phyloP scores from a whole-genome alignment of 768 basidiomycete genomes.

The Boletus pseudopeckii region DNA sequence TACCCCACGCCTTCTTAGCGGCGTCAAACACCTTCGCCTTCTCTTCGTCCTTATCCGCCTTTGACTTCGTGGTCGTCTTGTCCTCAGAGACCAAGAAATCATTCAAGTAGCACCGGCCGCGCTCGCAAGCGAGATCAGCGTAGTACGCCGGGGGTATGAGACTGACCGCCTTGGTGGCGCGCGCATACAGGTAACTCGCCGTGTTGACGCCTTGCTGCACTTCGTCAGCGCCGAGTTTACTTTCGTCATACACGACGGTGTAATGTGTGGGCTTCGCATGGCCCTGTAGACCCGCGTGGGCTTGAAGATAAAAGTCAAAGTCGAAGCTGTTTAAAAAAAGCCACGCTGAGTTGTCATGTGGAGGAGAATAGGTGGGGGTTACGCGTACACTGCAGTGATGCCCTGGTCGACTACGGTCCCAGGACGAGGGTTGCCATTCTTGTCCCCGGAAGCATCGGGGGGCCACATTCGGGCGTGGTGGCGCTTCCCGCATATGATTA shows the following conservation, averaged over 20 bases:
- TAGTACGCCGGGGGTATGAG: slow-evolving; percentile 79
- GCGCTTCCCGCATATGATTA: slow-evolving; percentile 80
- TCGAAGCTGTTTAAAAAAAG: slow-evolving; percentile 45
- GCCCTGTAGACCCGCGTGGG: slow-evolving; percentile 73
- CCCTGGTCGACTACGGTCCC: slow-evolving; percentile 82
- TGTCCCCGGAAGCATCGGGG: slow-evolving; percentile 46
- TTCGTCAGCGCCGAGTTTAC: slow-evolving; percentile 60
- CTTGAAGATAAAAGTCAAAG: slow-evolving; percentile 68
- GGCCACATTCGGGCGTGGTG: slow-evolving; percentile 58
- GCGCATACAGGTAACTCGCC: slow-evolving; percentile 70
- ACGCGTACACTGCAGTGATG: slow-evolving; percentile 60
- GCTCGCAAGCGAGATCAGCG: slow-evolving; percentile 79
- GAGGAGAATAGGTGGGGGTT: background rate
- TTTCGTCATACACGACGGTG: slow-evolving; percentile 78
- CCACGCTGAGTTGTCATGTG: background rate
- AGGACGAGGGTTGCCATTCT: slow-evolving; percentile 73
- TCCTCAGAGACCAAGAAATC: slow-evolving; percentile 59
- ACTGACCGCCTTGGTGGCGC: slow-evolving; percentile 82
- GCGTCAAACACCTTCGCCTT: slow-evolving; percentile 16
- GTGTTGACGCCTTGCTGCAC: slow-evolving; percentile 72
- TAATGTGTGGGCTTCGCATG: slow-evolving; percentile 74
- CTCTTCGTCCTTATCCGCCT: slow-evolving; percentile 30
- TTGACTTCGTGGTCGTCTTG: slow-evolving; percentile 40
- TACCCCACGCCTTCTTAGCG: slow-evolving; percentile 43
- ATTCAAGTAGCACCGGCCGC: slow-evolving; percentile 73